phyloP scores from a whole-genome alignment of 1,139 yeast species.

The Debaryomyces sp. region DNA sequence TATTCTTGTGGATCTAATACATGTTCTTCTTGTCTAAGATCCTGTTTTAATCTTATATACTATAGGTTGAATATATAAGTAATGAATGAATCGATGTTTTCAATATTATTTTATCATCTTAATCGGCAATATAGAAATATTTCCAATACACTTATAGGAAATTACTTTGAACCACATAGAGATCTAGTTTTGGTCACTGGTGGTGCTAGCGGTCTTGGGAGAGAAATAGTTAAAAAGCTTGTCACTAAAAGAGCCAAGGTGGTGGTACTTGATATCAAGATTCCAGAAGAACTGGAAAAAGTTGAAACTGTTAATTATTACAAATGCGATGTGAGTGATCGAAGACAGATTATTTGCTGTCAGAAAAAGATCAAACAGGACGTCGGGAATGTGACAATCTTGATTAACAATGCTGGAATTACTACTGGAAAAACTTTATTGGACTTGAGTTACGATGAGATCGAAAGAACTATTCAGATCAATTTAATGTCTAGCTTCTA shows the following conservation, averaged over 20 bases:
- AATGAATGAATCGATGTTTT: slow-evolving; percentile 3
- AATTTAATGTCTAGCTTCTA: slow-evolving; percentile 72
- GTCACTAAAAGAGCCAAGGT: slow-evolving; percentile 47
- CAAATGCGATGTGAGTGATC: slow-evolving; percentile 68
- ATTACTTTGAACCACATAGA: slow-evolving; percentile 47
- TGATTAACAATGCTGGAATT: slow-evolving; percentile 85
- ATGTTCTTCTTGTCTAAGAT: background rate
- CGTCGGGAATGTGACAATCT: slow-evolving; percentile 63
- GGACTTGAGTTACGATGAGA: slow-evolving; percentile 56
- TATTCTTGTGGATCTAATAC: slow-evolving; percentile 4
- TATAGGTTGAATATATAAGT: background rate
- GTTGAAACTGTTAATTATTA: slow-evolving; percentile 54
- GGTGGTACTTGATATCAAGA: slow-evolving; percentile 61
- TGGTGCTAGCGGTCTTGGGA: slow-evolving; percentile 77
- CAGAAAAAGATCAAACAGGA: slow-evolving; percentile 42
- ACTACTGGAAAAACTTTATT: slow-evolving; percentile 59
- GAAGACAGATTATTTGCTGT: slow-evolving; percentile 39
- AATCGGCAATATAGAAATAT: slow-evolving; percentile 33
- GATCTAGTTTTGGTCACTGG: slow-evolving; percentile 83
- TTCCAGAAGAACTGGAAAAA: slow-evolving; percentile 38
- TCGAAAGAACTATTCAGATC: slow-evolving; percentile 62
- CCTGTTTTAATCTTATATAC: background rate
- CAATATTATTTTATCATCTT: slow-evolving; percentile 9
- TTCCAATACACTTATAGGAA: slow-evolving; percentile 49
- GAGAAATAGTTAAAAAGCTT: slow-evolving; percentile 55